These are phyloP conservation scores for Triangularia setosa DNA, from an alignment of 2,329 filamentous ascomycete genomes.

Conservation along the genomic window DNA sequence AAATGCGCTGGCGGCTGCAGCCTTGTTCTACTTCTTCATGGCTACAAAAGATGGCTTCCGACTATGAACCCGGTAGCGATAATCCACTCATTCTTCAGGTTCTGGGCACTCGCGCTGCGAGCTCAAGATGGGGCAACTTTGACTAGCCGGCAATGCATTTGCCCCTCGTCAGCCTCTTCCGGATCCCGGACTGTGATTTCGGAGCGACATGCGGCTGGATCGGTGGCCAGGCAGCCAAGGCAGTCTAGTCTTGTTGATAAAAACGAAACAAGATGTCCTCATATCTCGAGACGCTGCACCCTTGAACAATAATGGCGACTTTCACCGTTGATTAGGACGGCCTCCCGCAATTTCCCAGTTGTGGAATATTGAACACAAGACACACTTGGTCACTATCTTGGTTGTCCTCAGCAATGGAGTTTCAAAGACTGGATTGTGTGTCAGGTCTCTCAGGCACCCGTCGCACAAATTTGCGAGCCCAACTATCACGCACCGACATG, in stretches of 20 bases:
- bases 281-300: not conserved
- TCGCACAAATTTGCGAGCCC: not conserved
- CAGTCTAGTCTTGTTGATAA: not conserved
- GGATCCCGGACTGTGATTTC: conserved; percentile 7
- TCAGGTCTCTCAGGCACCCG: not conserved
- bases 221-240: not conserved
- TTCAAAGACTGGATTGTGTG: not conserved
- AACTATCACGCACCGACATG: not conserved
- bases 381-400: not conserved
- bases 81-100: not conserved
- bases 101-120: conserved; percentile 10
- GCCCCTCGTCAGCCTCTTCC: not conserved
- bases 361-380: not conserved
- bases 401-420: not conserved
- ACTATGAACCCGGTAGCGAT: not conserved
- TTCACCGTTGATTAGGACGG: not conserved
- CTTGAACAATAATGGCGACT: not conserved
- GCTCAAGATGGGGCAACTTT: not conserved
- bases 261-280: conserved; percentile 5
- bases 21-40: not conserved
- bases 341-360: conserved; percentile 3
- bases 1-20: not conserved
- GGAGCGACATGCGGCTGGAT: not conserved
- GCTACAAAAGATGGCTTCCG: not conserved
- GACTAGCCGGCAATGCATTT: not conserved